Conservation (phyloP, 257 asterid species). For the Capsicum pubescens region DNA sequence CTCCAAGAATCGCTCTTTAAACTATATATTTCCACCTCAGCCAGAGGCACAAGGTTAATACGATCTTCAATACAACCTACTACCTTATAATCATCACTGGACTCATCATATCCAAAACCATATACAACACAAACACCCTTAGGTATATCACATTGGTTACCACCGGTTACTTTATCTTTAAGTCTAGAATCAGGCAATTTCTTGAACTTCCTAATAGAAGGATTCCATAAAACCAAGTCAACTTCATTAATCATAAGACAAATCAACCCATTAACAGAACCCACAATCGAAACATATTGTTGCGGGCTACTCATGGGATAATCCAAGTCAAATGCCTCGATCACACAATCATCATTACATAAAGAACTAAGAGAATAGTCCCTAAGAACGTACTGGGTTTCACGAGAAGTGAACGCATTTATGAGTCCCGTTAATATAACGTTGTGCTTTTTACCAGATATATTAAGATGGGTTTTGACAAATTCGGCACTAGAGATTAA, state of each 20-base stretch:
- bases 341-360: conserved; percentile 39
- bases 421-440: neutral
- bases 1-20: neutral
- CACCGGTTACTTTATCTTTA: neutral
- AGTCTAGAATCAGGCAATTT: conserved; percentile 44
- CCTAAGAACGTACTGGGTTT: neutral
- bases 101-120: neutral
- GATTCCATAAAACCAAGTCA: conserved; percentile 52
- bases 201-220: conserved; percentile 46
- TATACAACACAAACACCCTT: neutral
- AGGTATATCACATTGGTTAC: neutral
- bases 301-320: conserved; percentile 21
- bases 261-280: conserved; percentile 58
- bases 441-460: neutral
- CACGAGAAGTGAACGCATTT: neutral
- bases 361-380: conserved; percentile 43
- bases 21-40: neutral
- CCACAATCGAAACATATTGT: conserved; percentile 37
- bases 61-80: neutral
- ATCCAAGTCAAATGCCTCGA: conserved; percentile 14
- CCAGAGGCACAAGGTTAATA: neutral
- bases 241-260: conserved; percentile 37
- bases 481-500: neutral
- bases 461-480: neutral
- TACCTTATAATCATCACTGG: neutral